A percentile compares a stretch with the other conserved stretches of the same genome.
Conservation (phyloP, 129 eudicot genomes). For the Lactuca saligna region DNA sequence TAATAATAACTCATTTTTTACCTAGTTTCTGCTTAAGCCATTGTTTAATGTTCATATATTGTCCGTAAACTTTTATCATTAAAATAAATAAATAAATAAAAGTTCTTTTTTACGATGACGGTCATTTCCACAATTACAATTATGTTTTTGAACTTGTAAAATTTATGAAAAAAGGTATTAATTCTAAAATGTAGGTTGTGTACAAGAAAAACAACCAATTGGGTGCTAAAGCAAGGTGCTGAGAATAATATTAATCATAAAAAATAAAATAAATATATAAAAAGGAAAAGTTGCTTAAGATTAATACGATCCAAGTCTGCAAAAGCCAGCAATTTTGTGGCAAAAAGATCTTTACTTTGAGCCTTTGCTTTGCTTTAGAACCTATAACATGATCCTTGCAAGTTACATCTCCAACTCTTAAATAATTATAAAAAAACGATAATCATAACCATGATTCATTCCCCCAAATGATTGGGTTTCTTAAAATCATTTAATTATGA, state of each 20-base stretch:
- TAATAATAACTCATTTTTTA: too few relatives aligned
- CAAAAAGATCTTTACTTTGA: slow-evolving; percentile 39
- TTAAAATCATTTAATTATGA: background rate
- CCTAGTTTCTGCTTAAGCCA: background rate
- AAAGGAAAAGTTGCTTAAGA: slow-evolving; percentile 2
- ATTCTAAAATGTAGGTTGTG: background rate
- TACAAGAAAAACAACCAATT: slow-evolving; percentile 6
- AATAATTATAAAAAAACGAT: slow-evolving; percentile 7
- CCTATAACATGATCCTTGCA: slow-evolving; percentile 38
- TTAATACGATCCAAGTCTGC: slow-evolving; percentile 32
- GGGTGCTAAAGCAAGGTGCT: slow-evolving; percentile 24
- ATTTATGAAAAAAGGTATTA: too few relatives aligned
- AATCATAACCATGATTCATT: slow-evolving; percentile 4
- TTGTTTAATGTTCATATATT: too few relatives aligned
- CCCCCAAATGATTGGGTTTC: slow-evolving; percentile 25
- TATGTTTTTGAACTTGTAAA: background rate
- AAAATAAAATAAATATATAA: background rate
- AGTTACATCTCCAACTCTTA: slow-evolving; percentile 36
- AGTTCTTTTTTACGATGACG: background rate
- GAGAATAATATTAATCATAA: background rate
- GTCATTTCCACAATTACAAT: background rate
- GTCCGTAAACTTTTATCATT: background rate
- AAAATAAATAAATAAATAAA: too few relatives aligned
- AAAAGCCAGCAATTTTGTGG: slow-evolving; percentile 37
- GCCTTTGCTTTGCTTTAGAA: slow-evolving; percentile 37